phyloP scores from a whole-genome alignment of 2,329 filamentous ascomycete genomes.

The Alternaria hordeiaustralica region DNA sequence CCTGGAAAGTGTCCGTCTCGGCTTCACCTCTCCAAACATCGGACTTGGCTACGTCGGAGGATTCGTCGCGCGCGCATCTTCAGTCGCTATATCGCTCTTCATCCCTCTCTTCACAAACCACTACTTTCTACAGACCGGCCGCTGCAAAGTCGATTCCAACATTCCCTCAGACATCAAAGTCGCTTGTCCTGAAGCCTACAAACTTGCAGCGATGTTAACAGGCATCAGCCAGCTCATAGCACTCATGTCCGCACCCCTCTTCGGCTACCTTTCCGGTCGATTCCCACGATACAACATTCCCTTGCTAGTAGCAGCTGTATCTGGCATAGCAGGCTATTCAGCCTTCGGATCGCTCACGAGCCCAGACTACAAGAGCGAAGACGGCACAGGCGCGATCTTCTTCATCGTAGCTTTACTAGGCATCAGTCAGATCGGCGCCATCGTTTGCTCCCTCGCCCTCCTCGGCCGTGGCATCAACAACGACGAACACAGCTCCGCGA shows the following conservation, averaged over 20 bases:
- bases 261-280: conserved; percentile 82
- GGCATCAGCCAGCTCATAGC: conserved; percentile 88
- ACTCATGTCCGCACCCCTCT: conserved; percentile 81
- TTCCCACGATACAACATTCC: conserved; percentile 72
- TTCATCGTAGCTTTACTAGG: conserved; percentile 81
- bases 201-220: conserved; percentile 84
- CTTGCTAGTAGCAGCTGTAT: conserved; percentile 71
- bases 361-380: conserved; percentile 74
- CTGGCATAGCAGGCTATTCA: conserved; percentile 80
- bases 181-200: conserved; percentile 84
- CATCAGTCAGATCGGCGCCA: conserved; percentile 92
- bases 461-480: conserved; percentile 79
- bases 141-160: conserved; percentile 66
- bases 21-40: conserved; percentile 77
- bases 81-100: conserved; percentile 93
- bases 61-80: conserved; percentile 92
- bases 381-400: conserved; percentile 74
- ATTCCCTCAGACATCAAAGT: conserved; percentile 72
- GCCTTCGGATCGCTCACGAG: conserved; percentile 77
- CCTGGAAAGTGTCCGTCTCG: conserved; percentile 60
- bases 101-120: conserved; percentile 92
- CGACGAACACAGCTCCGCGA: conserved; percentile 39
- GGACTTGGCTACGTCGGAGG: conserved; percentile 89
- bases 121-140: conserved; percentile 82
- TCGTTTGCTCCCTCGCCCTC: conserved; percentile 92